Evolutionary conservation across 305 asterid species (phyloP).

Genomic region (Solanum hybrid): DNA sequence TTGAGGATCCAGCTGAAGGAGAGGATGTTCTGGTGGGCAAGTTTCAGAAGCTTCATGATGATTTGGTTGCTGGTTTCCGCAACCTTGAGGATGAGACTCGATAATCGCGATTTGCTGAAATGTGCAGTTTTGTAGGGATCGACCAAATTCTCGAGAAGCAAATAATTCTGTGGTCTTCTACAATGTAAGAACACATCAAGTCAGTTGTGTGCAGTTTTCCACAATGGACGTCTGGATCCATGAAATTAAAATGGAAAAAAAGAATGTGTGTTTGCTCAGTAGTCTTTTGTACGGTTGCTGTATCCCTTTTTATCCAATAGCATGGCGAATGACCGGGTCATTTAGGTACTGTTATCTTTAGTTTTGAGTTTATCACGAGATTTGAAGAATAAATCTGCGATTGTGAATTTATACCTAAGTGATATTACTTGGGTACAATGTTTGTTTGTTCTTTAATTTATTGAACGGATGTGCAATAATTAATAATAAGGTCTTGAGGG

Average conservation of each 20-base stretch:
- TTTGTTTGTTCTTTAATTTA: constrained; percentile 6
- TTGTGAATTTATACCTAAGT: not conserved
- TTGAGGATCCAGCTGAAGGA: constrained; percentile 98
- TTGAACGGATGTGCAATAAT: constrained; percentile 1
- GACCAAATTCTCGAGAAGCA: not conserved
- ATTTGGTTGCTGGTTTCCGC: constrained; percentile 90
- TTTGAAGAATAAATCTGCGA: constrained; percentile 3
- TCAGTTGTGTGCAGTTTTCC: constrained; percentile 21
- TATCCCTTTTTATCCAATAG: constrained; percentile 28
- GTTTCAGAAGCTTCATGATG: constrained; percentile 79
- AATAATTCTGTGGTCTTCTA: constrained; percentile 8
- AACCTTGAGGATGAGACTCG: constrained; percentile 92
- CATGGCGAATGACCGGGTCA: not conserved
- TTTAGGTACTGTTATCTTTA: not conserved
- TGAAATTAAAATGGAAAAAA: not conserved
- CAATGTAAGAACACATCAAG: constrained; percentile 6
- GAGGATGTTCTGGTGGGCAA: constrained; percentile 64
- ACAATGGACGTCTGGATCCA: not conserved
- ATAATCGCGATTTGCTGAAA: constrained; percentile 9
- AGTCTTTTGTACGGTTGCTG: constrained; percentile 25
- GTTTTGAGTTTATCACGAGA: not conserved
- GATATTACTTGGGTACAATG: constrained; percentile 5
- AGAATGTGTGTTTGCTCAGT: constrained; percentile 13
- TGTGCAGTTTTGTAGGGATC: not conserved
- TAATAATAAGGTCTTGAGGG: not conserved